phyloP scores from a whole-genome alignment of 495 filamentous ascomycete genomes.

The Talaromyces liani region DNA sequence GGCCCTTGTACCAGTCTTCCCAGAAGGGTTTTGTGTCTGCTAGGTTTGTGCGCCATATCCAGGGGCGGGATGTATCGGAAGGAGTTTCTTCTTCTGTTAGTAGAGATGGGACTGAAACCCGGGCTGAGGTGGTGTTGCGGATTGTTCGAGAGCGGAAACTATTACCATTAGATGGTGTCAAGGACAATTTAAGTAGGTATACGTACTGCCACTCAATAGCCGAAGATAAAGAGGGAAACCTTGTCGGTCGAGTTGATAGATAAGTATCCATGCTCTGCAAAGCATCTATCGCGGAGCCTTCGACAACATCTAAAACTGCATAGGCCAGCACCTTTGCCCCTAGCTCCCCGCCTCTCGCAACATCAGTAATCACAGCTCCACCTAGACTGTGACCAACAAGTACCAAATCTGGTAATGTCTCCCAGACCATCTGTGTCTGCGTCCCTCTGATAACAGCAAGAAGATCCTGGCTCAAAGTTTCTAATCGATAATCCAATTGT shows the following conservation, averaged over 20 bases:
- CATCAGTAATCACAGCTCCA: conserved; percentile 86
- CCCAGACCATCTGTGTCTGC: conserved; percentile 59
- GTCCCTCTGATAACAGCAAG: conserved; percentile 60
- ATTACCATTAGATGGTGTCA: background rate
- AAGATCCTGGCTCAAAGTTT: conserved; percentile 67
- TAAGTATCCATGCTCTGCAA: conserved; percentile 90
- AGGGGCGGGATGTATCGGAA: conserved; percentile 36
- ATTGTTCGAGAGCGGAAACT: conserved; percentile 80
- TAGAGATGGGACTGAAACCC: conserved; percentile 80
- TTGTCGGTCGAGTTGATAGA: conserved; percentile 71
- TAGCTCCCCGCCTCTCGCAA: conserved; percentile 59
- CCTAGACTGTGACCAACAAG: conserved; percentile 93
- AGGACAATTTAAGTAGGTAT: background rate
- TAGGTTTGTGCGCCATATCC: conserved; percentile 84
- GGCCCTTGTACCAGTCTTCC: conserved; percentile 85
- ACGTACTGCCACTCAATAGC: conserved; percentile 90
- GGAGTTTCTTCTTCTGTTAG: conserved; percentile 42
- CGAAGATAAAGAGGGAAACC: conserved; percentile 64
- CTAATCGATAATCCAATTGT: conserved; percentile 52
- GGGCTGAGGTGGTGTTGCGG: conserved; percentile 70
- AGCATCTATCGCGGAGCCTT: conserved; percentile 87
- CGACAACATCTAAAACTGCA: conserved; percentile 91
- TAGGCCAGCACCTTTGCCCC: conserved; percentile 70
- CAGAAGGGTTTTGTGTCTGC: conserved; percentile 82
- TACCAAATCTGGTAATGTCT: conserved; percentile 61